Evolutionary conservation across 768 basidiomycete genomes (phyloP).

Genomic region (Cyclocybe cylindracea): DNA sequence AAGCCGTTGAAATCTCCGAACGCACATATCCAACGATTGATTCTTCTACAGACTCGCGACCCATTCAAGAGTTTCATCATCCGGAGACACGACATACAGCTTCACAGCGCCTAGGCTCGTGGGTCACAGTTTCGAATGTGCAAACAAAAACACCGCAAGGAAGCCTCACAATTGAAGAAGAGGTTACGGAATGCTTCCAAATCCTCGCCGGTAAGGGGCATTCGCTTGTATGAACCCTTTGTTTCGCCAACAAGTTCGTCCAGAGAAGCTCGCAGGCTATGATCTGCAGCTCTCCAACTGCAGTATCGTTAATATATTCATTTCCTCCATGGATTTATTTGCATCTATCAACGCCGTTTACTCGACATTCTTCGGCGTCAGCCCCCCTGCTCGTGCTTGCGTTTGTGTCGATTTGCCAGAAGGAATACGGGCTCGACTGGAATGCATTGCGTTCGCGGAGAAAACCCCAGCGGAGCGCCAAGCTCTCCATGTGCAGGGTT

Average conservation of each 20-base stretch:
- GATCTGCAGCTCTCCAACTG: slow-evolving; percentile 58
- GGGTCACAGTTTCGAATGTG: slow-evolving; percentile 71
- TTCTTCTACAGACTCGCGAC: neutral
- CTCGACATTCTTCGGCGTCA: slow-evolving; percentile 79
- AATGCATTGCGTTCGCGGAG: slow-evolving; percentile 76
- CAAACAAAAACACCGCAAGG: slow-evolving; percentile 24
- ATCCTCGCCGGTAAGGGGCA: slow-evolving; percentile 54
- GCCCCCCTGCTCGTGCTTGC: slow-evolving; percentile 95
- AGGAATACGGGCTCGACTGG: slow-evolving; percentile 62
- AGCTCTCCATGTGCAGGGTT: slow-evolving; percentile 89
- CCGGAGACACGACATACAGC: slow-evolving; percentile 6
- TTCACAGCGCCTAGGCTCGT: slow-evolving; percentile 46
- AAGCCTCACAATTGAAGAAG: slow-evolving; percentile 59
- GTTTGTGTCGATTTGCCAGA: slow-evolving; percentile 74
- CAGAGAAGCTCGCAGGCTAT: slow-evolving; percentile 55
- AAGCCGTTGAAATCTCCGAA: slow-evolving; percentile 15
- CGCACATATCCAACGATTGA: neutral
- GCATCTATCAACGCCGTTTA: slow-evolving; percentile 77
- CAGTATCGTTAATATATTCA: slow-evolving; percentile 77
- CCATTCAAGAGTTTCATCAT: neutral
- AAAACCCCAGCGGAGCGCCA: slow-evolving; percentile 46
- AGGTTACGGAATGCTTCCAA: slow-evolving; percentile 70
- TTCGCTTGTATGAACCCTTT: neutral
- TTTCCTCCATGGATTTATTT: slow-evolving; percentile 85
- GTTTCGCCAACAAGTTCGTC: neutral